Conservation (phyloP, 805 yeast species). For the Monosporozyma yasuniensis region DNA sequence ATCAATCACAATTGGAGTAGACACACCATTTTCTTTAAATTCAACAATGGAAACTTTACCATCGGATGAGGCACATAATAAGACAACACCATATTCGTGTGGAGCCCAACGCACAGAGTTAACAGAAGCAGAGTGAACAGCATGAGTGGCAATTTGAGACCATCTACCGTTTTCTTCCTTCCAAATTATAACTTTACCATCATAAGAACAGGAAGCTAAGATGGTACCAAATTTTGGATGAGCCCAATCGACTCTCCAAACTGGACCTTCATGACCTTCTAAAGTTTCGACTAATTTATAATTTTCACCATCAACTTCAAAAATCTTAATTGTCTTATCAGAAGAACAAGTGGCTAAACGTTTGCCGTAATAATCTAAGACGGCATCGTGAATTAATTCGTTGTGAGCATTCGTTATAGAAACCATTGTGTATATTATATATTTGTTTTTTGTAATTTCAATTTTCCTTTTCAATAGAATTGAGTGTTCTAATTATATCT, state of each 20-base stretch:
- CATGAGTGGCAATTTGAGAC: slow-evolving; percentile 79
- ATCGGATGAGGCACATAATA: slow-evolving; percentile 86
- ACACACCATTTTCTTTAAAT: slow-evolving; percentile 81
- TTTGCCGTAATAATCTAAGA: slow-evolving; percentile 92
- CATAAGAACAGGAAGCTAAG: slow-evolving; percentile 89
- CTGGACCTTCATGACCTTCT: slow-evolving; percentile 94
- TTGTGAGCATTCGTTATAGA: slow-evolving; percentile 86
- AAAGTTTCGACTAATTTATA: slow-evolving; percentile 78
- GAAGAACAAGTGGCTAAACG: slow-evolving; percentile 93
- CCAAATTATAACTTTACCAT: slow-evolving; percentile 93
- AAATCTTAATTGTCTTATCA: slow-evolving; percentile 90
- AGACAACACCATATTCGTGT: slow-evolving; percentile 87
- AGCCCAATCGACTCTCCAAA: slow-evolving; percentile 98
- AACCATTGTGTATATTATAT: slow-evolving; percentile 37
- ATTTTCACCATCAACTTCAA: slow-evolving; percentile 79
- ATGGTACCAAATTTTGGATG: slow-evolving; percentile 96
- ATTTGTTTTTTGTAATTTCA: background rate
- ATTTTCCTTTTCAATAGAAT: background rate
- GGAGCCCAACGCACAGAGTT: slow-evolving; percentile 97
- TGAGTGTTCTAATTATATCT: background rate
- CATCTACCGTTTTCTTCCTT: slow-evolving; percentile 84
- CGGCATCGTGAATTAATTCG: slow-evolving; percentile 93
- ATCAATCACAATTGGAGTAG: slow-evolving; percentile 43
- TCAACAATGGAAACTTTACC: slow-evolving; percentile 88
- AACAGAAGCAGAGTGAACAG: slow-evolving; percentile 87